Base-by-base conservation (phyloP, 805 yeast genomes). In the Ogataea kodamae region DNA sequence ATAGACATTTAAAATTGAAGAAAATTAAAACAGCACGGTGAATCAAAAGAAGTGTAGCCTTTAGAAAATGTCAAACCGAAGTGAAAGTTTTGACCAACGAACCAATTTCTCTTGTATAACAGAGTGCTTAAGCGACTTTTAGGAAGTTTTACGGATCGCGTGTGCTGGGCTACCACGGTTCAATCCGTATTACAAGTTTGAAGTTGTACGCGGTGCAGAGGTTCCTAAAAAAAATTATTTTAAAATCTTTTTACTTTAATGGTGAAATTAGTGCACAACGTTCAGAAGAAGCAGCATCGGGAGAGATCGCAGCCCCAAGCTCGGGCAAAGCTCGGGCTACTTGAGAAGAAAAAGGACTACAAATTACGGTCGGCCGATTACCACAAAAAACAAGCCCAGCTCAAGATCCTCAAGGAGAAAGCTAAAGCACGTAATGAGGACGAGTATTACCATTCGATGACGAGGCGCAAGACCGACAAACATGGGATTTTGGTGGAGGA, bases 371-470 rank as follows among this genome's bases (percentile, higher is more conserved):
- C 79, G 5, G 69, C 66, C 12, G 77, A 75, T 50, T 74, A 61
- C 46, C 80, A 75, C 51, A 66, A 71, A 59, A 75, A 75, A 46
- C 73, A 75, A 52, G 76, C 76, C 10, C 78, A 76, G 22, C 49
- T 92, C 33, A 84, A 83, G 61, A 69, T 81, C 1, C 70, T 92
- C 38, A 76, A 83, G 46, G 67, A 69, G 25, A 90, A 87, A 55
- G 94, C 84, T 2, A 64, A 70, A 22, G 69, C 70, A 27, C 72
- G 87, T 48, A 92, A 92, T 56, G 95, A 94, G 10, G 98, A 92
- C 70, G 98, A 92, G 61, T 92, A 83, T 64, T 88, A 90, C 60
- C 96, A 87, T 74, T 92, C 87, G 13, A 92, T 92, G 98, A 74
- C 80, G 19, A 67, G 71, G 9, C 67, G 69, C 40, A 71, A 69